Evolutionary conservation across 2,329 filamentous ascomycete genomes (phyloP).

Genomic region (Fusarium musae): DNA sequence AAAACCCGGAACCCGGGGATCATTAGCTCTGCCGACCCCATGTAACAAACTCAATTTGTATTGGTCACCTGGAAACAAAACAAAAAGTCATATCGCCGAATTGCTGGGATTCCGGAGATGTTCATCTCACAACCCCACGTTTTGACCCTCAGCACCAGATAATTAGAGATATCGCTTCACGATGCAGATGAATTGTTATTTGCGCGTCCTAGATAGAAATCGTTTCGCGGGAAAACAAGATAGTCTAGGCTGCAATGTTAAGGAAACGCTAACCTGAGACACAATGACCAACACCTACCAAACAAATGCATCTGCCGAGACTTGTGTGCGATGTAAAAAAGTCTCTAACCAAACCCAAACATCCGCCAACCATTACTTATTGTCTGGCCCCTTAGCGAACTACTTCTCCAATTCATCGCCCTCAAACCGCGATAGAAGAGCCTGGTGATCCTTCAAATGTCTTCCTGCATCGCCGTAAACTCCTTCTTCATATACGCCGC

Average conservation of each 20-base stretch:
- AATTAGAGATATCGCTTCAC: not conserved
- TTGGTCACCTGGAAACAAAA: not conserved
- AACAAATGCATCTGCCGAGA: not conserved
- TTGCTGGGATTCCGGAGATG: conserved; percentile 14
- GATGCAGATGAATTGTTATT: not conserved
- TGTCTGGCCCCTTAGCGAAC: rapidly evolving
- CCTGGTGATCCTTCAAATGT: not conserved
- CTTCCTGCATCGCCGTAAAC: not conserved
- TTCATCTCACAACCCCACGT: not conserved
- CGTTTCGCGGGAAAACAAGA: rapidly evolving
- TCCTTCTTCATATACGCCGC: not conserved
- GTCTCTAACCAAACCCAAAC: not conserved
- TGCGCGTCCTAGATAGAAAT: no score
- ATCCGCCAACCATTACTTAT: not conserved
- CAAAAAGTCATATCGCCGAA: conserved; percentile 8
- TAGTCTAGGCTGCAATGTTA: not conserved
- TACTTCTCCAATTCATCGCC: rapidly evolving
- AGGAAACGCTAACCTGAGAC: not conserved
- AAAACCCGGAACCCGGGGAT: conserved; percentile 5
- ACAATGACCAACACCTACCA: not conserved
- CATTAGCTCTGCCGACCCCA: conserved; percentile 12
- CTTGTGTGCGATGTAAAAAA: not conserved
- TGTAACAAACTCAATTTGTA: not conserved
- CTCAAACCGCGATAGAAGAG: not conserved
- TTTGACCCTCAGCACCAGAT: not conserved